A percentile compares a stretch with the other conserved stretches of the same genome.
Evolutionary conservation across 2,329 filamentous ascomycete genomes (phyloP).

Genomic region (Dactylellina leptospora): DNA sequence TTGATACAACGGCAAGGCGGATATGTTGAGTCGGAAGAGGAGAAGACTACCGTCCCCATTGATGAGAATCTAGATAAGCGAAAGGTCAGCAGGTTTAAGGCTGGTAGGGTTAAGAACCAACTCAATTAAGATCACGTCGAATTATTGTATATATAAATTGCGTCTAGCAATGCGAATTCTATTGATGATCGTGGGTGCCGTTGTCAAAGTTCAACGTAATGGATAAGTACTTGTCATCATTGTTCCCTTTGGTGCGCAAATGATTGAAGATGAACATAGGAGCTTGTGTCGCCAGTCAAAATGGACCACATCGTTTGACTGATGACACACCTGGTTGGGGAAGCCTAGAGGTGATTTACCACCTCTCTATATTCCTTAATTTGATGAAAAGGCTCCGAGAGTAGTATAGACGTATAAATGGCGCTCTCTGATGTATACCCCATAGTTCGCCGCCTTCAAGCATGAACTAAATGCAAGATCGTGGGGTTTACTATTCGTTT

Average conservation of each 20-base stretch:
- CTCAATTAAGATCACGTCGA: constrained; percentile 1
- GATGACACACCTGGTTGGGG: constrained; percentile 12
- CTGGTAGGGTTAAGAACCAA: constrained; percentile 67
- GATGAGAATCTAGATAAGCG: constrained; percentile 72
- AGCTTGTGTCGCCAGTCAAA: background rate
- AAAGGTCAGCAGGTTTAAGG: constrained; percentile 77
- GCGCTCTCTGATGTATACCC: constrained; percentile 52
- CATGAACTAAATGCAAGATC: background rate
- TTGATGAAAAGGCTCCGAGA: constrained; percentile 35
- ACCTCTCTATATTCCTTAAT: background rate
- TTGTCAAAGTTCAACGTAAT: too few relatives aligned
- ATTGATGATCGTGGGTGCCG: background rate
- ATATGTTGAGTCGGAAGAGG: constrained; percentile 76
- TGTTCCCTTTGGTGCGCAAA: background rate
- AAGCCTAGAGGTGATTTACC: background rate
- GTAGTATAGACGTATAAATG: constrained; percentile 31
- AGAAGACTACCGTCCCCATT: constrained; percentile 71
- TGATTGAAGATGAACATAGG: background rate
- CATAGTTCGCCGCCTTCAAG: background rate
- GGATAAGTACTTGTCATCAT: background rate
- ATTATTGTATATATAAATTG: background rate
- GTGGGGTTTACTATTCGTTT: constrained; percentile 49
- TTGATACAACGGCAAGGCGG: constrained; percentile 85
- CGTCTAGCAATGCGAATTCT: constrained; percentile 3
- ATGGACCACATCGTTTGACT: constrained; percentile 12